These are phyloP conservation scores for Aspergillus ustus DNA, from an alignment of 2,329 filamentous ascomycete genomes.

Conservation along the genomic window DNA sequence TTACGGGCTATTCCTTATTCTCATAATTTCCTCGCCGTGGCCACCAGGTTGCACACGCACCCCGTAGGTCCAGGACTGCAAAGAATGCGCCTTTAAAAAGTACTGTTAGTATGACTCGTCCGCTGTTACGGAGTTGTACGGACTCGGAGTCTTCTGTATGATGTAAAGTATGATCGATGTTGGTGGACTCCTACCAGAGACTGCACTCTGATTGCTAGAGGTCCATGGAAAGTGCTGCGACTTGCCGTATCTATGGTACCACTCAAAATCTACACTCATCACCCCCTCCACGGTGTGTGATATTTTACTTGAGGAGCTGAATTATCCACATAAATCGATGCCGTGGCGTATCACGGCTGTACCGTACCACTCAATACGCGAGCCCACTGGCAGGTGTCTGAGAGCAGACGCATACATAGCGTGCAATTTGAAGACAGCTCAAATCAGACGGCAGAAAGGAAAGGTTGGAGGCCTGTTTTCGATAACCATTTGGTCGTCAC, in stretches of 20 bases:
- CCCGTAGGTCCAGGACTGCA: not conserved
- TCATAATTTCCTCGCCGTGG: conserved; percentile 3
- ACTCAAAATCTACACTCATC: conserved; percentile 10
- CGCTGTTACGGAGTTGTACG: conserved; percentile 17
- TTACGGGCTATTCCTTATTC: conserved; percentile 3
- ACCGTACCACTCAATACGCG: conserved; percentile 21
- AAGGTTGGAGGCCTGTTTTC: not conserved
- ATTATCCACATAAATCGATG: conserved; percentile 22
- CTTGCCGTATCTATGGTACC: conserved; percentile 17
- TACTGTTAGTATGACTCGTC: conserved; percentile 14
- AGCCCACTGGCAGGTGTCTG: not conserved
- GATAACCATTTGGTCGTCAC: not conserved
- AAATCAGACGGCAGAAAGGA: not conserved
- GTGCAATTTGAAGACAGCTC: not conserved
- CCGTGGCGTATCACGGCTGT: conserved; percentile 21
- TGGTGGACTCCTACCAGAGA: conserved; percentile 7
- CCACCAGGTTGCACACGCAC: conserved; percentile 14
- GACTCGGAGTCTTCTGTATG: conserved; percentile 13
- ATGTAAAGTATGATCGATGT: conserved; percentile 17
- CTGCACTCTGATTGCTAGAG: conserved; percentile 2
- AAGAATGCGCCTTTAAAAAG: conserved; percentile 13
- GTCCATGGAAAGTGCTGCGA: conserved; percentile 10
- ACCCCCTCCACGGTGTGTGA: conserved; percentile 15
- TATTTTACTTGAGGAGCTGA: conserved; percentile 15
- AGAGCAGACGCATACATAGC: not conserved